Base-by-base conservation (phyloP, 2,329 filamentous ascomycete species). In the Hypoxylon sp. region DNA sequence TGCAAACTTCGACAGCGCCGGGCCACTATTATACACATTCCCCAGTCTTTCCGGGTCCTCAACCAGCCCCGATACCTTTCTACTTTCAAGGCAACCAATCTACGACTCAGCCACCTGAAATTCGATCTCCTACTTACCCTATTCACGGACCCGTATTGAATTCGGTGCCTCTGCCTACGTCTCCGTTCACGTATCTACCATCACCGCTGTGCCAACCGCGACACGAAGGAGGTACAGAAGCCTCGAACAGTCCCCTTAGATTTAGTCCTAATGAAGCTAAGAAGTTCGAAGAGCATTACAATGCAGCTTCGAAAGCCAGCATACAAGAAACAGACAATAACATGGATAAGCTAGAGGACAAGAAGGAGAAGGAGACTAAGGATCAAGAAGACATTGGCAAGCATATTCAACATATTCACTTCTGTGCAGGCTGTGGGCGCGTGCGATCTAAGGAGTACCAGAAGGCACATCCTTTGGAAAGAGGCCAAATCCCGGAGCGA, bases 401-500 rank as follows among this genome's bases (percentile, higher is more conserved):
- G 45, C 68, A 68, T 32, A 73, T 75, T 28, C 72, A 56, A 10
- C 73, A 76, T 57, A 23, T 60, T 32, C 73, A 75, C 67, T 52
- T 71, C 17, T 77, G 75, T 23, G 65, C 67, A 14, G 72, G 65
- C 14, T 77, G 75, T 58, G 75, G 75, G 25, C 71, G 71, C 49
- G 71, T 67, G 56, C 65, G 74, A 13, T 75, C 75, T 14, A 58
- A 46, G 41, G 53, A 43, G 43, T 75, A 75, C 21, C 74, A 74
- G n/a, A 69, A 45, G 32, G 61, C 48, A 45, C 66, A 76, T 52
- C 73, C 73, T 17, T 50, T 76, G 36, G 68, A 70, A 32, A 75
- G 63, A 56, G 75, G 75, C 5, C 69, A 77, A 58, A 66, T 72
- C 23, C 75, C 75, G 1, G 51, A 67, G 13, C 57, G 60, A 34